Evolutionary conservation across 139 green algal species (phyloP).

Genomic region (Auxenochlorella pyrenoidosa): DNA sequence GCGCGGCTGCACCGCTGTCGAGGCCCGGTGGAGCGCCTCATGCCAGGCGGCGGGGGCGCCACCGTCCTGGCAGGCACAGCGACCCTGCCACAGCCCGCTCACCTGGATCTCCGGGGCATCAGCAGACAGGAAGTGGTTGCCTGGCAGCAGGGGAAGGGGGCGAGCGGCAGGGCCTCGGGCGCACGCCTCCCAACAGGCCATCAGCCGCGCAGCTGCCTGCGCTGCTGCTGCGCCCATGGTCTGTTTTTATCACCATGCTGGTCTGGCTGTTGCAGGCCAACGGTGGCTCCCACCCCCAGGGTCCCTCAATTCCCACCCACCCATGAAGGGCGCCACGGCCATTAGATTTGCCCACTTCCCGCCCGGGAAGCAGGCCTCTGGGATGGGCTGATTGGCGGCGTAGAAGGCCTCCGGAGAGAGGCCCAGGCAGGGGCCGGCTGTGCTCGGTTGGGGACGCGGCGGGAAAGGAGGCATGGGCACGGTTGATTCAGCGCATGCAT

Average conservation of each 20-base stretch:
- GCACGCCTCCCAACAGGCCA: too few relatives aligned
- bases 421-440: not conserved
- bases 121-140: not conserved
- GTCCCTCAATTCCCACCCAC: not conserved
- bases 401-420: not conserved
- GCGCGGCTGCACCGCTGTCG: too few relatives aligned
- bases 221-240: too few relatives aligned
- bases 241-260: too few relatives aligned
- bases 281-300: too few relatives aligned
- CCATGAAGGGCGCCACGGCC: not conserved
- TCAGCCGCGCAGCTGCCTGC: not conserved
- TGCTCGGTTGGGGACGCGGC: not conserved
- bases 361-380: not conserved
- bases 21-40: too few relatives aligned
- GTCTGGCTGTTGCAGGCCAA: too few relatives aligned
- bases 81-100: too few relatives aligned
- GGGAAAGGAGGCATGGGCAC: not conserved
- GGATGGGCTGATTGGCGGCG: conserved; percentile 19
- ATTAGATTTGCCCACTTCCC: not conserved
- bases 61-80: too few relatives aligned
- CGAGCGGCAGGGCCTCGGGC: too few relatives aligned
- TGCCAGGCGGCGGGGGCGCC: too few relatives aligned
- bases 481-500: too few relatives aligned
- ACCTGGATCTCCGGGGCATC: not conserved
- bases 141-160: not conserved